Conservation (phyloP, 441 rosid genomes). For the Daphne laureola region DNA sequence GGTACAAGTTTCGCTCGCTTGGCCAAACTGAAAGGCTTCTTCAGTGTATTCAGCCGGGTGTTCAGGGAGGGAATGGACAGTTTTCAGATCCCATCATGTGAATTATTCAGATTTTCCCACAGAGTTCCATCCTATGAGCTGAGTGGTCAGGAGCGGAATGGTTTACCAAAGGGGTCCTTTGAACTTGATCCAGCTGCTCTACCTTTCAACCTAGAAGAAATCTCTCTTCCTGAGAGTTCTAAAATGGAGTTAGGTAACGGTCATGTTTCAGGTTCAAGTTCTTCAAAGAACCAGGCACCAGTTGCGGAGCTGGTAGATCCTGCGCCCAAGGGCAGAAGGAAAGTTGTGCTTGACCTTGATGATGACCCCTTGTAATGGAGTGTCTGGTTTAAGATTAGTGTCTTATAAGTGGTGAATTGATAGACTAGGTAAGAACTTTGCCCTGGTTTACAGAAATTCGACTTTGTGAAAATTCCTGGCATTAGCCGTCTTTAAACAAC, state of each 20-base stretch:
- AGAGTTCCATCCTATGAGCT: conserved; percentile 48
- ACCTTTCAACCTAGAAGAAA: conserved; percentile 37
- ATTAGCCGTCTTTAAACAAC: too few species aligned
- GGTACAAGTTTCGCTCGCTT: conserved; percentile 48
- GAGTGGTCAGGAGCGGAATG: conserved; percentile 48
- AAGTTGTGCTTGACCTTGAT: too few species aligned
- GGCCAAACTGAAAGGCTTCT: conserved; percentile 68
- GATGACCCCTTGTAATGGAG: too few species aligned
- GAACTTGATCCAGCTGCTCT: conserved; percentile 65
- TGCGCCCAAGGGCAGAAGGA: too few species aligned
- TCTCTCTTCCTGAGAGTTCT: conserved; percentile 21
- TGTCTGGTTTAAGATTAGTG: too few species aligned
- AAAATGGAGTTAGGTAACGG: conserved; percentile 15
- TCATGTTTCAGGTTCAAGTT: conserved; percentile 11
- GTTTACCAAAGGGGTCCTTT: conserved; percentile 51
- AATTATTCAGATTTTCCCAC: conserved; percentile 56
- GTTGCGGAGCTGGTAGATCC: background rate
- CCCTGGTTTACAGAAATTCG: too few species aligned
- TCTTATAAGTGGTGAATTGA: too few species aligned
- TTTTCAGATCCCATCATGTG: conserved; percentile 30
- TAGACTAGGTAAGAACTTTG: too few species aligned
- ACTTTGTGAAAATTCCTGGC: too few species aligned
- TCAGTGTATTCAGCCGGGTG: conserved; percentile 36
- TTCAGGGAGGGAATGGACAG: conserved; percentile 20
- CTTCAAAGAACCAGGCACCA: conserved; percentile 22